Conservation (phyloP, 805 yeast genomes). For the Vanderwaltozyma verrucispora region DNA sequence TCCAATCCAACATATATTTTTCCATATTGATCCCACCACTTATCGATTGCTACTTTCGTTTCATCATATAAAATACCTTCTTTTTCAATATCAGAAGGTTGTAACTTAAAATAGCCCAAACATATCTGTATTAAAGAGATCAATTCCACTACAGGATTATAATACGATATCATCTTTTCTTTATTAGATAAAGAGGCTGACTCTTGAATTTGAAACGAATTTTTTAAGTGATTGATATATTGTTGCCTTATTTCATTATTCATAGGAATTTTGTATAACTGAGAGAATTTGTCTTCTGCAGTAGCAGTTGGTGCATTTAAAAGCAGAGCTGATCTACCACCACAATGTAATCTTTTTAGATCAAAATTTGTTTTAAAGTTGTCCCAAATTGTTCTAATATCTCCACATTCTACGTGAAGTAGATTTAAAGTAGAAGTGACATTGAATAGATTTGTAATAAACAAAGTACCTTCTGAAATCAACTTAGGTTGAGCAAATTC, state of each 20-base stretch:
- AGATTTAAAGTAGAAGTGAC: constrained; percentile 67
- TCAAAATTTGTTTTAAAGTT: constrained; percentile 65
- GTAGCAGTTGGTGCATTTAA: constrained; percentile 67
- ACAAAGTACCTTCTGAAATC: constrained; percentile 49
- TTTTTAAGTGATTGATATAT: background rate
- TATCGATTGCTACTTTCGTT: constrained; percentile 58
- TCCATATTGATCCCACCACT: constrained; percentile 82
- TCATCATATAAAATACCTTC: constrained; percentile 79
- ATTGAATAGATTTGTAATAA: constrained; percentile 73
- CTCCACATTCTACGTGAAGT: constrained; percentile 59
- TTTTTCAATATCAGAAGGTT: constrained; percentile 49
- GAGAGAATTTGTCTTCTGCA: constrained; percentile 69
- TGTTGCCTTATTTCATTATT: background rate
- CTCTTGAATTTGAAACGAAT: background rate
- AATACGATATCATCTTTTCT: constrained; percentile 1
- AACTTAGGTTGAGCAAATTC: constrained; percentile 60
- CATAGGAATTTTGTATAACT: constrained; percentile 51
- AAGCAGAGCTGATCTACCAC: constrained; percentile 73
- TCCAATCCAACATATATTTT: constrained; percentile 21
- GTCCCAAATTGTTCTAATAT: constrained; percentile 39
- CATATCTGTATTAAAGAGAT: constrained; percentile 66
- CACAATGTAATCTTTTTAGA: constrained; percentile 66
- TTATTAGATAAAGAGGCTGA: no score
- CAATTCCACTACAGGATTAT: constrained; percentile 63
- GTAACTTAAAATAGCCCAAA: constrained; percentile 64